These are phyloP conservation scores for Clarkia xantiana DNA, from an alignment of 345 rosid species.

Conservation along the genomic window DNA sequence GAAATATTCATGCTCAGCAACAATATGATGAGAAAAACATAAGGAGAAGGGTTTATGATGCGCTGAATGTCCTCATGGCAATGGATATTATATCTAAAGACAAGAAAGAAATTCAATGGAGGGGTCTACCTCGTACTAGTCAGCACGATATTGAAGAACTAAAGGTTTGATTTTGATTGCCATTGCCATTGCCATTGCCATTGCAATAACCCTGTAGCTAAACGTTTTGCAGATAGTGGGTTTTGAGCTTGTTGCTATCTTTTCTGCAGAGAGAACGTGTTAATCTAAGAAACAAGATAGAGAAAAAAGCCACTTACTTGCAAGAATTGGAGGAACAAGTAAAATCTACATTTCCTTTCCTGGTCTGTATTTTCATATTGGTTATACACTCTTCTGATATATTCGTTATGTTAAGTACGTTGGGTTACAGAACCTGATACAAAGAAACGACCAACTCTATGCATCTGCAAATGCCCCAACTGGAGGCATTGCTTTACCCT, in stretches of 20 bases:
- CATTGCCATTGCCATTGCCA: not conserved
- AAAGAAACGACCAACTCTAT: conserved; percentile 68
- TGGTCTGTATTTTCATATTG: conserved; percentile 4
- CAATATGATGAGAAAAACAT: conserved; percentile 98
- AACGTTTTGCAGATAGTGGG: conserved; percentile 3
- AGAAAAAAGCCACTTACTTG: conserved; percentile 77
- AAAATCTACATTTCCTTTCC: conserved; percentile 17
- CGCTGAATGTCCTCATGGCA: conserved; percentile 97
- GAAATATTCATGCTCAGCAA: conserved; percentile 36
- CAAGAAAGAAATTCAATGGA: conserved; percentile 97
- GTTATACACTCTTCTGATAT: not conserved
- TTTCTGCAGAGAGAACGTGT: conserved; percentile 51
- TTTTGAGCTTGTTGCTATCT: conserved; percentile 2
- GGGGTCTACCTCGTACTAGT: conserved; percentile 94
- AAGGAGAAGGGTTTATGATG: conserved; percentile 95
- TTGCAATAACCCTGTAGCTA: conserved; percentile 4
- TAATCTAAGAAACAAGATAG: conserved; percentile 60
- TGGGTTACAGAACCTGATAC: conserved; percentile 81
- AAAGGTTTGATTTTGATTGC: conserved; percentile 44
- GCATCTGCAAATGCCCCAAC: conserved; percentile 68
- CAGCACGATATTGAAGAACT: conserved; percentile 82
- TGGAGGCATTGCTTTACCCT: conserved; percentile 90
- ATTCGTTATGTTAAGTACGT: conserved; percentile 35
- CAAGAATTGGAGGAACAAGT: conserved; percentile 96
- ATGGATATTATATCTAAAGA: conserved; percentile 96